Evolutionary conservation across 129 eudicot species (phyloP).

Genomic region (Lactuca sativa): DNA sequence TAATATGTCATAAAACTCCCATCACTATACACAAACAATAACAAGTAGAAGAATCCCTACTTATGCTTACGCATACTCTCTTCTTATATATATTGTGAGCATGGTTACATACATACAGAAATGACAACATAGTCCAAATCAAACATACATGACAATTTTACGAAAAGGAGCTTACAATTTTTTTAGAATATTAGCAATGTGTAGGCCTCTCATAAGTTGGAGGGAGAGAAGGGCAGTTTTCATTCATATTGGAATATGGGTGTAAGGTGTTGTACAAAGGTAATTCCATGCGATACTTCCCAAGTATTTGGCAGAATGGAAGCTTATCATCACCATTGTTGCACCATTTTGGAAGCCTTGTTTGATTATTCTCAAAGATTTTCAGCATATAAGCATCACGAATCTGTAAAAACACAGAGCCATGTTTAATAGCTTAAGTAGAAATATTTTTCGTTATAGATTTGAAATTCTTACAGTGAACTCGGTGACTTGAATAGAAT

Average conservation of each 20-base stretch:
- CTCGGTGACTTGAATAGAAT: slow-evolving; percentile 95
- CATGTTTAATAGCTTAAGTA: too few species aligned
- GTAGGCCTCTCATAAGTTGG: slow-evolving; percentile 87
- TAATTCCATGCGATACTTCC: slow-evolving; percentile 91
- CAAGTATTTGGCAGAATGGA: slow-evolving; percentile 94
- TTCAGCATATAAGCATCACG: slow-evolving; percentile 96
- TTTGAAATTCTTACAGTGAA: slow-evolving; percentile 67
- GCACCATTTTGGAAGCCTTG: slow-evolving; percentile 91
- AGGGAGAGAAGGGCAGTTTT: slow-evolving; percentile 96
- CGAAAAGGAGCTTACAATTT: not conserved
- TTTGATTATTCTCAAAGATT: slow-evolving; percentile 70
- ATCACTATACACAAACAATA: slow-evolving; percentile 33
- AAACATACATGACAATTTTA: slow-evolving; percentile 1
- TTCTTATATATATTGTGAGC: not conserved
- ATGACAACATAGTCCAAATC: slow-evolving; percentile 12
- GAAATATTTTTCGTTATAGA: not conserved
- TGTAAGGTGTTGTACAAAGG: slow-evolving; percentile 87
- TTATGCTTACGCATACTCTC: slow-evolving; percentile 23
- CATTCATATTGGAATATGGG: slow-evolving; percentile 91
- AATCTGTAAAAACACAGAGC: slow-evolving; percentile 49
- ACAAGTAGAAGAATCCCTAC: slow-evolving; percentile 13
- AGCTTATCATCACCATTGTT: slow-evolving; percentile 58
- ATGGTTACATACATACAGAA: not conserved
- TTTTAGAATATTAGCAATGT: slow-evolving; percentile 50
- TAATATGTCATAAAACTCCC: too few species aligned